These are phyloP conservation scores for Fusarium avenaceum DNA, from an alignment of 2,329 filamentous ascomycete genomes.

Conservation along the genomic window DNA sequence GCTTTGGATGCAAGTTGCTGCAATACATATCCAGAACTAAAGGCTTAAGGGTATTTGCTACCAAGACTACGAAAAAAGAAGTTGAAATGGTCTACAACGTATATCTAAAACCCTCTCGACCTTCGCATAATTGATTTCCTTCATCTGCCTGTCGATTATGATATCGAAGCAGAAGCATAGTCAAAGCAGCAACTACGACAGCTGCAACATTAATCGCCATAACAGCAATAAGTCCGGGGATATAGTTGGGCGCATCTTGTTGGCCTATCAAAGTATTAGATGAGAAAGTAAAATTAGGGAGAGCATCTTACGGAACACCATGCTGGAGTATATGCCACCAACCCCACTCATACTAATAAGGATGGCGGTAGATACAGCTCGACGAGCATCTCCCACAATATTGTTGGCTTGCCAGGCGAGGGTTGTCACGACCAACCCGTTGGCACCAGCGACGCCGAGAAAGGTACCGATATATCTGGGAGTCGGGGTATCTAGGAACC, in stretches of 20 bases:
- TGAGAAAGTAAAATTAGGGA: too few relatives aligned
- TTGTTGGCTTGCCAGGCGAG: slow-evolving; percentile 38
- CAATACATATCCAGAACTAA: too few relatives aligned
- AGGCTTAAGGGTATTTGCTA: too few relatives aligned
- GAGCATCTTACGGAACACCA: slow-evolving; percentile 38
- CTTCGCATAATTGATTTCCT: slow-evolving; percentile 5
- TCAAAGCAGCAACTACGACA: slow-evolving; percentile 10
- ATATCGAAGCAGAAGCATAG: slow-evolving; percentile 23
- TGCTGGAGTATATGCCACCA: slow-evolving; percentile 36
- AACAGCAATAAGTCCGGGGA: slow-evolving; percentile 24
- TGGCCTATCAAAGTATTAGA: neutral
- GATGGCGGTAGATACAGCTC: slow-evolving; percentile 30
- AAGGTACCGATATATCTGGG: slow-evolving; percentile 34
- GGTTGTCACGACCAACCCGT: slow-evolving; percentile 18
- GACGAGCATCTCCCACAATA: slow-evolving; percentile 27
- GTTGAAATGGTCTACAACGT: neutral
- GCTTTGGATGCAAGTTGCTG: too few relatives aligned
- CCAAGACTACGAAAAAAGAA: too few relatives aligned
- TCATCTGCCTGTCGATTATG: slow-evolving; percentile 10
- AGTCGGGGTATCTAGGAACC: slow-evolving; percentile 9
- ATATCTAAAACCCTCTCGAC: slow-evolving; percentile 23
- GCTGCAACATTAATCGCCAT: slow-evolving; percentile 32
- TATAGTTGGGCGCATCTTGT: slow-evolving; percentile 34
- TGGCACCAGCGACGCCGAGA: slow-evolving; percentile 25
- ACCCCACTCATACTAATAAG: slow-evolving; percentile 35